Conservation (phyloP, 768 basidiomycete genomes). For the Albatrellus ellisii region DNA sequence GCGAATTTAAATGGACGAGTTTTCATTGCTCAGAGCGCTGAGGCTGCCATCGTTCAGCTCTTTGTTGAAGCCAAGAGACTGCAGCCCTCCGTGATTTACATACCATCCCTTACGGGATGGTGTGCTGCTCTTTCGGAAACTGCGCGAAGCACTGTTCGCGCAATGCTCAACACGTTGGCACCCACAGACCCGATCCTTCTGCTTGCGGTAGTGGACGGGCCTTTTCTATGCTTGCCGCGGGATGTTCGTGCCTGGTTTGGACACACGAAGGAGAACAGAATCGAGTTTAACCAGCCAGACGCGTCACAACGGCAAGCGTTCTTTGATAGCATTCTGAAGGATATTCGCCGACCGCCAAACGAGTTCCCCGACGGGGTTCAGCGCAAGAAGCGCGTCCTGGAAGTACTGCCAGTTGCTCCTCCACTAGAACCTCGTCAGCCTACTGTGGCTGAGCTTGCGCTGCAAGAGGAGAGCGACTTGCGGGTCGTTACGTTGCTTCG, state of each 20-base stretch:
- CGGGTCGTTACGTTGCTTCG: conserved; percentile 69
- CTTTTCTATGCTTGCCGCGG: conserved; percentile 49
- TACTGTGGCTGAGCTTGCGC: conserved; percentile 65
- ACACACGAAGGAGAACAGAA: conserved; percentile 53
- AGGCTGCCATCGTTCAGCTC: conserved; percentile 88
- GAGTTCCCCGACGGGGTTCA: conserved; percentile 84
- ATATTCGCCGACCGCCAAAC: conserved; percentile 65
- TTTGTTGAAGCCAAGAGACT: conserved; percentile 96
- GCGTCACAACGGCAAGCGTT: conserved; percentile 51
- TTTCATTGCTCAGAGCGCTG: conserved; percentile 47
- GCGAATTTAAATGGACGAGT: conserved; percentile 1
- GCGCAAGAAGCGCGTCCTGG: conserved; percentile 71
- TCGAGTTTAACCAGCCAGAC: conserved; percentile 44
- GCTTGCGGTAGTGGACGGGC: conserved; percentile 78
- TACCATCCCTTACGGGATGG: conserved; percentile 83
- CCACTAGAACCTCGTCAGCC: conserved; percentile 79
- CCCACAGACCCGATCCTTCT: conserved; percentile 92
- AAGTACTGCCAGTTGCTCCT: conserved; percentile 79
- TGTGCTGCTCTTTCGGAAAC: conserved; percentile 76
- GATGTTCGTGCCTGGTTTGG: conserved; percentile 95
- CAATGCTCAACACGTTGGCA: conserved; percentile 83
- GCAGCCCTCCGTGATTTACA: conserved; percentile 91
- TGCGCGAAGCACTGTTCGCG: conserved; percentile 70
- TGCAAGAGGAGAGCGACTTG: conserved; percentile 76
- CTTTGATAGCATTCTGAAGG: conserved; percentile 60